A percentile compares a stretch with the other conserved stretches of the same genome.
Evolutionary conservation across 257 asterid species (phyloP).

Genomic region (Thymus quinquecostatus): DNA sequence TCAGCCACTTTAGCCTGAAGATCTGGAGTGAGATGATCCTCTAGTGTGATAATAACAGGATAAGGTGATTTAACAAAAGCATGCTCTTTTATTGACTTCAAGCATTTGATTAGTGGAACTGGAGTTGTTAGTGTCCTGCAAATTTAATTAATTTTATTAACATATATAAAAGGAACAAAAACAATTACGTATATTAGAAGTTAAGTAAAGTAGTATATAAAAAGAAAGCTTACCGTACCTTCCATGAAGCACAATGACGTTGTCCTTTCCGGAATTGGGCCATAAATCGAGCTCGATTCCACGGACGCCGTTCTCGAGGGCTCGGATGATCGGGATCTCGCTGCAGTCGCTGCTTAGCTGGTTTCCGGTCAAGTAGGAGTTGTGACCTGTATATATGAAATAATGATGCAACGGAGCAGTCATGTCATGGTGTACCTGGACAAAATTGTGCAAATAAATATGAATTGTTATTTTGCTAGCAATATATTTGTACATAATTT

Average conservation of each 20-base stretch:
- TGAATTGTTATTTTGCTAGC: not conserved
- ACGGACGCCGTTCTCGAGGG: slow-evolving; percentile 87
- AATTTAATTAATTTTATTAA: too few relatives aligned
- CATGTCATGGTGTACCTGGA: slow-evolving; percentile 98
- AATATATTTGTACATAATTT: not conserved
- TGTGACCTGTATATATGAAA: slow-evolving; percentile 93
- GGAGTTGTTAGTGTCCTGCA: slow-evolving; percentile 89
- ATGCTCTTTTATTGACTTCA: slow-evolving; percentile 73
- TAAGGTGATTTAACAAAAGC: slow-evolving; percentile 81
- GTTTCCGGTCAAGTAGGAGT: slow-evolving; percentile 92
- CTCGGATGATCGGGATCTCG: slow-evolving; percentile 74
- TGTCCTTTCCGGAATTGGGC: slow-evolving; percentile 83
- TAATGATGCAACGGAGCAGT: slow-evolving; percentile 95
- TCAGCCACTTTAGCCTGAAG: slow-evolving; percentile 89
- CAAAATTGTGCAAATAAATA: slow-evolving; percentile 36
- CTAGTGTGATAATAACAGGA: slow-evolving; percentile 80
- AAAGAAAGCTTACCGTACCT: slow-evolving; percentile 59
- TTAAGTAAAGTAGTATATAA: not conserved
- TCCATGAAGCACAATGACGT: slow-evolving; percentile 91
- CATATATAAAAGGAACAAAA: too few relatives aligned
- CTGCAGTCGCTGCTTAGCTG: slow-evolving; percentile 93
- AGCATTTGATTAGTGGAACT: slow-evolving; percentile 72
- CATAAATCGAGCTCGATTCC: slow-evolving; percentile 93
- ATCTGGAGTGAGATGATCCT: slow-evolving; percentile 83
- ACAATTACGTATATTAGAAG: too few relatives aligned